phyloP scores from a whole-genome alignment of 495 filamentous ascomycete species.

The Penicillium crystallinum region DNA sequence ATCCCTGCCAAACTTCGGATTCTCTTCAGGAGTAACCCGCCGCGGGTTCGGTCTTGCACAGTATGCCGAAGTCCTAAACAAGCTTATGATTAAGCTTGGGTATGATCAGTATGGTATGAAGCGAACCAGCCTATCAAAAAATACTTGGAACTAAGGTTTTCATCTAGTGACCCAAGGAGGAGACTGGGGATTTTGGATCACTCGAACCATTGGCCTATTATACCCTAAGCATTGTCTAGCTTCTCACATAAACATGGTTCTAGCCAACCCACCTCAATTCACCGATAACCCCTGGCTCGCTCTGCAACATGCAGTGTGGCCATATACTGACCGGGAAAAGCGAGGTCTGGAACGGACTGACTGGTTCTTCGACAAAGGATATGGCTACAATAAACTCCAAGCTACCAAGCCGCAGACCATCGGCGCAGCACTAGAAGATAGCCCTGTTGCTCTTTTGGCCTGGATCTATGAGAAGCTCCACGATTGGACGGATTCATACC shows the following conservation, averaged over 20 bases:
- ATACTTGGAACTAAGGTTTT: not conserved
- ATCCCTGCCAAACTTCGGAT: conserved; percentile 39
- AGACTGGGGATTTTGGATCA: conserved; percentile 63
- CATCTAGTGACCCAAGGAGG: conserved; percentile 54
- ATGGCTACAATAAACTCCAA: conserved; percentile 52
- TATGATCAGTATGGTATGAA: conserved; percentile 58
- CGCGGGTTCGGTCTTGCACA: conserved; percentile 52
- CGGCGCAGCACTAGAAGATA: conserved; percentile 51
- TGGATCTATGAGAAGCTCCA: conserved; percentile 71
- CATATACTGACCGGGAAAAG: conserved; percentile 29
- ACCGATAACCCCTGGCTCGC: conserved; percentile 15
- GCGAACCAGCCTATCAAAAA: not conserved
- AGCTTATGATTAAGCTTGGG: conserved; percentile 62
- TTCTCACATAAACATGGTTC: conserved; percentile 60
- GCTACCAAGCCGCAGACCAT: conserved; percentile 61
- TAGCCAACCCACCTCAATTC: conserved; percentile 29
- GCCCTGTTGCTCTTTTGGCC: conserved; percentile 55
- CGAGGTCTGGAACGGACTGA: conserved; percentile 40
- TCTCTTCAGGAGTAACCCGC: conserved; percentile 33
- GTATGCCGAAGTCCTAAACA: conserved; percentile 57
- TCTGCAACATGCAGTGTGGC: conserved; percentile 19
- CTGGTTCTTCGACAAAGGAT: conserved; percentile 50
- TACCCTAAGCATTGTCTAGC: conserved; percentile 55
- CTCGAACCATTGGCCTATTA: conserved; percentile 50
- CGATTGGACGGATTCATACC: conserved; percentile 61